Evolutionary conservation across 306 rosid species (phyloP), one percentile per base, ranked within the genome.

Genomic region (Cicer yamashitae): DNA sequence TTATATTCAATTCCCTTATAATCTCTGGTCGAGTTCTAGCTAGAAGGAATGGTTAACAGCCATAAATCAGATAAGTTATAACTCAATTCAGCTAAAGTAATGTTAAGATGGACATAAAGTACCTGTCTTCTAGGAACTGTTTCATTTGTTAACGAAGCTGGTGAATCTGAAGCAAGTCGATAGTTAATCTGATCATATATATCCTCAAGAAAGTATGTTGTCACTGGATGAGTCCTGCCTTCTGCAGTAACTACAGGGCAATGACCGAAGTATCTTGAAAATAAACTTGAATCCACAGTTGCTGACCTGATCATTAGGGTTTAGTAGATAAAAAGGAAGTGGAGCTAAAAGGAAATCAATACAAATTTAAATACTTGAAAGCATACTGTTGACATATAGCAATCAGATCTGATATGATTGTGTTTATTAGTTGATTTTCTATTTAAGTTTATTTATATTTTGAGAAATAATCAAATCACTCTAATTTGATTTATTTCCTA

Each of bases 211-310:
- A 86, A 88, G 84, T 79, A 77, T 63, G 88, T 77, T 70, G 96
- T 88, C 84, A 94, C 98, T 4, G 96, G 91, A 86, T 94, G 97
- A 81, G 89, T 88, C 83, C 98, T 87, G 67, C 98, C 98, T 75
- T 94, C 82, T 25, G 98, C 98, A 40, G 91, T 88, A 70, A 94
- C 88, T 67, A 94, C 97, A 67, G 97, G 98, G 79, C 98, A 94
- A 81, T 85, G 77, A 64, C 88, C 87, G 40, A 94, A 94, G 87
- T 94, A 94, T 69, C 82, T 88, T 50, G 98, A 94, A 87, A 94
- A 94, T 74, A 88, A 89, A 84, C 85, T 79, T 82, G 98, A 90
- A 87, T 94, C 98, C 84, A 94, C 96, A 45, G 98, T 94, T 47
- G 98, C 98, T 48, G 98, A 94, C 97, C 97, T 92, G 88, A 61